A percentile compares a stretch with the other conserved stretches of the same genome.
These are phyloP conservation scores for Mycosphaerella arachidis DNA, from an alignment of 2,329 filamentous ascomycete genomes.

Conservation along the genomic window DNA sequence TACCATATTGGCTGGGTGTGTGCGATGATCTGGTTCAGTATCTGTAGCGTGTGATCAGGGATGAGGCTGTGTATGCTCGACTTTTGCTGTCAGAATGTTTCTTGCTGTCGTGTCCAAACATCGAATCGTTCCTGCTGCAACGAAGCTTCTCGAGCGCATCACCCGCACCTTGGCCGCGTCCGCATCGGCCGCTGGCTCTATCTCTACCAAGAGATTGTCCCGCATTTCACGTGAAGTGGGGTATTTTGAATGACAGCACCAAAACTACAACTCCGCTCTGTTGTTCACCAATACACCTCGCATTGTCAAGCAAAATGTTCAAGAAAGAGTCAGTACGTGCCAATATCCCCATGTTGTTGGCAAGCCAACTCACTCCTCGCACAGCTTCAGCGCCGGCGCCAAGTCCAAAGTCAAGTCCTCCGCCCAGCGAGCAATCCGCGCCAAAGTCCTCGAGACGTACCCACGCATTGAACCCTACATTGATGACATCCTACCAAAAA, in stretches of 20 bases:
- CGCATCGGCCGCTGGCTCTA: too few species aligned
- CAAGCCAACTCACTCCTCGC: constrained; percentile 6
- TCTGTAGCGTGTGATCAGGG: not conserved
- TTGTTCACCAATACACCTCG: not conserved
- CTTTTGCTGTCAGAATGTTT: not conserved
- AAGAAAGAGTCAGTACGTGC: constrained; percentile 73
- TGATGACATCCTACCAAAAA: constrained; percentile 93
- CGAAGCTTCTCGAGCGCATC: not conserved
- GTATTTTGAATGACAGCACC: not conserved
- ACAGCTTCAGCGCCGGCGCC: constrained; percentile 67
- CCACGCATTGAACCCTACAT: constrained; percentile 81
- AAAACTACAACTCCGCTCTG: not conserved
- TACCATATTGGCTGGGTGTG: constrained; percentile 12
- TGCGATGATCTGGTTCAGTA: not conserved
- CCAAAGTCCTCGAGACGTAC: constrained; percentile 77
- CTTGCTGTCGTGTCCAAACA: not conserved
- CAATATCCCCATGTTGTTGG: not conserved
- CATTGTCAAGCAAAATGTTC: constrained; percentile 58
- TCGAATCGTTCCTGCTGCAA: not conserved
- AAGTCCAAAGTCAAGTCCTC: constrained; percentile 98
- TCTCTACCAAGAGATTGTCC: too few species aligned
- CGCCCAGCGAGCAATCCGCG: constrained; percentile 79
- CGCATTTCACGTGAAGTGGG: not conserved
- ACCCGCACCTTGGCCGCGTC: not conserved
- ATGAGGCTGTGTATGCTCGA: not conserved